Percentiles rank a stretch among this genome's conserved stretches.
These are phyloP conservation scores for Boletus rubroflammeus DNA, from an alignment of 768 basidiomycete genomes.

Conservation along the genomic window DNA sequence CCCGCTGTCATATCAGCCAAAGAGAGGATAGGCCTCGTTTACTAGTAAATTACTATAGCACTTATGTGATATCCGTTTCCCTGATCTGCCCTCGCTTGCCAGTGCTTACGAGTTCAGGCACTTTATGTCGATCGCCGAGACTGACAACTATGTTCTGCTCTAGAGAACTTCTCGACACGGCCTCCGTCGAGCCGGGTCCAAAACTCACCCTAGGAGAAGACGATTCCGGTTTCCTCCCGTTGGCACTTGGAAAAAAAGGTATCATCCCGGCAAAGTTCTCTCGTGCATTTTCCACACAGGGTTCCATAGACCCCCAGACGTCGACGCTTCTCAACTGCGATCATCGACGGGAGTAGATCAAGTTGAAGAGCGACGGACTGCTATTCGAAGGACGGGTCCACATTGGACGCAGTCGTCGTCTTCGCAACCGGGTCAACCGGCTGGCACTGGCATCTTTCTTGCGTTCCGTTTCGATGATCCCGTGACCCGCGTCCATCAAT, in stretches of 20 bases:
- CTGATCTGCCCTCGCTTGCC: not conserved
- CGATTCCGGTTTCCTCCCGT: conserved; percentile 45
- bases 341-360: conserved; percentile 44
- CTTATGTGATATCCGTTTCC: conserved; percentile 1
- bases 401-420: conserved; percentile 37
- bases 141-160: not conserved
- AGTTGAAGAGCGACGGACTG: conserved; percentile 25
- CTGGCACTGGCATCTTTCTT: not conserved
- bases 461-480: not conserved
- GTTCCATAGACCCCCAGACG: conserved; percentile 21
- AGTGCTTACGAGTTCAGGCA: conserved; percentile 13
- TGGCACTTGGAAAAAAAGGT: conserved; percentile 50
- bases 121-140: conserved; percentile 17
- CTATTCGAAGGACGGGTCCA: conserved; percentile 21
- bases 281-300: not conserved
- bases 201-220: conserved; percentile 45
- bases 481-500: not conserved
- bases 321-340: conserved; percentile 37
- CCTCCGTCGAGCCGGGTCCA: conserved; percentile 56
- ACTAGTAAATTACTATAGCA: too few relatives aligned
- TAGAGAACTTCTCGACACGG: conserved; percentile 49
- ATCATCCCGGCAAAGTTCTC: conserved; percentile 52
- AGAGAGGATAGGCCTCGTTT: conserved; percentile 30
- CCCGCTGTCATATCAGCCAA: conserved; percentile 47
- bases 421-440: conserved; percentile 4